Percentiles rank a stretch among this genome's conserved stretches.
Conservation (phyloP, 495 filamentous ascomycete genomes). For the Tuber brumale region DNA sequence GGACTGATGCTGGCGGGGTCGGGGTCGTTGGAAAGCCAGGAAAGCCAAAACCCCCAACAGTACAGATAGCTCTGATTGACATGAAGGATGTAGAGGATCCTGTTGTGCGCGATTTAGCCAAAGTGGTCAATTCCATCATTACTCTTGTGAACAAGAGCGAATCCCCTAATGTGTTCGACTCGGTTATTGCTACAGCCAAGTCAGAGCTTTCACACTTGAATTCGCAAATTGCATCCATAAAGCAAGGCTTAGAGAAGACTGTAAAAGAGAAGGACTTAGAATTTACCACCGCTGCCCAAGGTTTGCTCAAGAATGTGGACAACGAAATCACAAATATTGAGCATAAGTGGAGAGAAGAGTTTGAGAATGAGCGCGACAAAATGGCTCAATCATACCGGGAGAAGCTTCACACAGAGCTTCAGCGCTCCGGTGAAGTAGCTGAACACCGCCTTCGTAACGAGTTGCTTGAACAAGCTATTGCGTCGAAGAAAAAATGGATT, state of each 20-base stretch:
- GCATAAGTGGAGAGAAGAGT: conserved; percentile 74
- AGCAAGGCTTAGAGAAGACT: conserved; percentile 56
- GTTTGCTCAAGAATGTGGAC: conserved; percentile 64
- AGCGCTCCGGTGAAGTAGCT: conserved; percentile 63
- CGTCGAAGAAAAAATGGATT: conserved; percentile 75
- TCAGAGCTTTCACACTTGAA: conserved; percentile 69
- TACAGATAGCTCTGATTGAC: conserved; percentile 59
- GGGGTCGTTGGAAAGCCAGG: conserved; percentile 45
- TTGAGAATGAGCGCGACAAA: conserved; percentile 77
- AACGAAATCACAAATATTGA: conserved; percentile 67
- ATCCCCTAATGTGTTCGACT: conserved; percentile 61
- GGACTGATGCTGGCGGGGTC: conserved; percentile 26
- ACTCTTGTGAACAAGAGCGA: conserved; percentile 81
- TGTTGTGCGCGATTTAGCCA: conserved; percentile 86
- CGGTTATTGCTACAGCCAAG: conserved; percentile 75
- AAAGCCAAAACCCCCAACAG: conserved; percentile 37
- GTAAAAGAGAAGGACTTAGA: conserved; percentile 64
- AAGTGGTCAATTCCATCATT: conserved; percentile 92
- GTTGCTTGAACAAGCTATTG: conserved; percentile 83
- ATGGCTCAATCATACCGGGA: conserved; percentile 67
- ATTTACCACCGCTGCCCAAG: conserved; percentile 73
- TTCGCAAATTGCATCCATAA: conserved; percentile 64
- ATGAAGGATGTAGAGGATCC: conserved; percentile 70
- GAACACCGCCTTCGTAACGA: conserved; percentile 76
- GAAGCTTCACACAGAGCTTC: conserved; percentile 67